These are phyloP conservation scores for Sporothrix brunneoviolacea DNA, from an alignment of 2,329 filamentous ascomycete species.

Conservation along the genomic window DNA sequence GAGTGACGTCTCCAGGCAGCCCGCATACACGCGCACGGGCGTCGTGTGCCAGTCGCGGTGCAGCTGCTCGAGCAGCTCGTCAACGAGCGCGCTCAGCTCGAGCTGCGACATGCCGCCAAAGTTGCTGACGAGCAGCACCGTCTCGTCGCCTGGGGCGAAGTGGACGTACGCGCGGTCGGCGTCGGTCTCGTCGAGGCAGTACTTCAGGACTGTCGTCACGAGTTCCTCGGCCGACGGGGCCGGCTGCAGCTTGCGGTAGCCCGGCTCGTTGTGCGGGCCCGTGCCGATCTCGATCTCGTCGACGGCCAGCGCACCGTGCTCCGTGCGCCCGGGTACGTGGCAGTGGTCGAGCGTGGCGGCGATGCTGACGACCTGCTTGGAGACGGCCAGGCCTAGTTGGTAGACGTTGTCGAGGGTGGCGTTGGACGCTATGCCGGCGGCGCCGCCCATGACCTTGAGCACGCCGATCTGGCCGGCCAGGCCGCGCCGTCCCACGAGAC, in stretches of 20 bases:
- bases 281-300: constrained; percentile 58
- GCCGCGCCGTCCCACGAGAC: constrained; percentile 54
- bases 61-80: constrained; percentile 47
- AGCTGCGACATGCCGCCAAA: constrained; percentile 53
- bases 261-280: constrained; percentile 62
- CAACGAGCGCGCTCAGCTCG: constrained; percentile 48
- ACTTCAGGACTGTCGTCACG: constrained; percentile 50
- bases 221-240: constrained; percentile 42
- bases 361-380: constrained; percentile 48
- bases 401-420: constrained; percentile 44
- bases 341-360: constrained; percentile 55
- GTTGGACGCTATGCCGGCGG: constrained; percentile 34
- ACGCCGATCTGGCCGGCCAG: constrained; percentile 56
- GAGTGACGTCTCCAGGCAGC: constrained; percentile 64
- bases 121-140: constrained; percentile 50
- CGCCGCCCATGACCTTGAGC: constrained; percentile 50
- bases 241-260: constrained; percentile 49
- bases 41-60: constrained; percentile 39
- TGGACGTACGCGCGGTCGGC: constrained; percentile 43
- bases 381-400: constrained; percentile 42
- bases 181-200: constrained; percentile 53
- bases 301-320: constrained; percentile 40
- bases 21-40: constrained; percentile 50
- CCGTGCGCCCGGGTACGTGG: constrained; percentile 47
- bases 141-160: constrained; percentile 41